A percentile compares a stretch with the other conserved stretches of the same genome.
phyloP scores from a whole-genome alignment of 129 eudicot genomes.

The Ambrosia artemisiifolia region DNA sequence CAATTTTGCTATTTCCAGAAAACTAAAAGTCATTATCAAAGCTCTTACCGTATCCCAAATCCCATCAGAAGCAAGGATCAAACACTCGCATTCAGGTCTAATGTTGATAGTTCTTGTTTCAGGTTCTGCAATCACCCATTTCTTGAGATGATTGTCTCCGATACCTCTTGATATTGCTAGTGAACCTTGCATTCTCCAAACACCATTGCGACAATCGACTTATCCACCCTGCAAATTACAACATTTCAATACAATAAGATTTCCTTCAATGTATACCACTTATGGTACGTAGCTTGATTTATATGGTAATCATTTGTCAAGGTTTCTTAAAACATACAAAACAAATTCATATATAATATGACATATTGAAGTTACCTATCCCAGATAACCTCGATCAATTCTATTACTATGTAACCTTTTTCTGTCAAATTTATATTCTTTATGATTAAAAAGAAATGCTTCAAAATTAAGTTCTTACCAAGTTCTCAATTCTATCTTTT shows the following conservation, averaged over 20 bases:
- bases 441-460: neutral
- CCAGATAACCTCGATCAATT: no score
- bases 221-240: neutral
- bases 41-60: constrained; percentile 79
- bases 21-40: neutral
- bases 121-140: constrained; percentile 85
- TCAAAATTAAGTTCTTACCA: constrained; percentile 33
- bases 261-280: neutral
- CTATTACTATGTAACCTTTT: no score
- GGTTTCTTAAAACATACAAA: neutral
- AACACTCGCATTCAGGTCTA: constrained; percentile 59
- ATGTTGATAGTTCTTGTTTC: constrained; percentile 56
- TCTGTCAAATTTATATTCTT: no score
- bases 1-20: neutral
- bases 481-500: constrained; percentile 50
- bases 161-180: constrained; percentile 87
- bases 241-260: constrained; percentile 15
- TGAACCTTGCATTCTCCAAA: constrained; percentile 95
- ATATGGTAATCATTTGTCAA: neutral
- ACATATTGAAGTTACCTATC: neutral
- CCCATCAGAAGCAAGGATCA: constrained; percentile 91
- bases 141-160: constrained; percentile 65
- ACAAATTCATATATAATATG: neutral
- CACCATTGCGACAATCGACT: constrained; percentile 63
- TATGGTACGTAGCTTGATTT: neutral